A percentile compares a stretch with the other conserved stretches of the same genome.
Conservation (phyloP, 2,329 filamentous ascomycete genomes). For the Fusarium haematococcum region DNA sequence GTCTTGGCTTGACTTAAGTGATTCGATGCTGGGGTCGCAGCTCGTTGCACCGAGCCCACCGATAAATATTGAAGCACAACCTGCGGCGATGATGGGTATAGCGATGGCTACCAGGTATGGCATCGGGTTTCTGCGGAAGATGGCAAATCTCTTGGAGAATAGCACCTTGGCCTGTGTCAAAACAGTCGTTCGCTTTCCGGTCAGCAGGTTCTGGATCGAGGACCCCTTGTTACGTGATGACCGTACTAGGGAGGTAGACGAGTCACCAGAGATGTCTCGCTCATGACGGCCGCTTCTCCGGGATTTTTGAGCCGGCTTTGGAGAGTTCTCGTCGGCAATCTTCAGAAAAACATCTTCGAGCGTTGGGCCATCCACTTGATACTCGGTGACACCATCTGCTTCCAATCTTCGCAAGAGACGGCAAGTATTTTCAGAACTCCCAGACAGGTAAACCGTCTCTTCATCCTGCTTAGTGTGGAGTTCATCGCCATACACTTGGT, state of each 20-base stretch:
- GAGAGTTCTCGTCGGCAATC: conserved; percentile 5
- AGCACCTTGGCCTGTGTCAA: background rate
- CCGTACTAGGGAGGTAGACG: background rate
- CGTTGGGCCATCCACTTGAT: conserved; percentile 13
- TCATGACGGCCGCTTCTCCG: background rate
- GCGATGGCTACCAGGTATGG: background rate
- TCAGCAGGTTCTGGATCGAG: background rate
- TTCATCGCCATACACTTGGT: conserved; percentile 4
- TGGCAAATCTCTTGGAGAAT: conserved; percentile 1
- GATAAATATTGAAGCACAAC: background rate
- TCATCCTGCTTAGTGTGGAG: background rate
- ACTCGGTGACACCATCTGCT: background rate
- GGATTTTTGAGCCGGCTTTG: background rate
- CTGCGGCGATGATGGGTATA: background rate
- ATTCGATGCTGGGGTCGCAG: background rate
- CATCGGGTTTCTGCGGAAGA: background rate
- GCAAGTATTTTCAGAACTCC: conserved; percentile 7
- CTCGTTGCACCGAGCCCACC: background rate
- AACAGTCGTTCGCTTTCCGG: background rate
- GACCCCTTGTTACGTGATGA: background rate
- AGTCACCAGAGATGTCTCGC: background rate
- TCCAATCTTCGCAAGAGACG: background rate
- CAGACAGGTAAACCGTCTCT: conserved; percentile 7
- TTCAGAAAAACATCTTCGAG: conserved; percentile 24
- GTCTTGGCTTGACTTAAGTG: background rate